Conservation (phyloP, 805 yeast species). For the Scheffersomyces amazonensis region DNA sequence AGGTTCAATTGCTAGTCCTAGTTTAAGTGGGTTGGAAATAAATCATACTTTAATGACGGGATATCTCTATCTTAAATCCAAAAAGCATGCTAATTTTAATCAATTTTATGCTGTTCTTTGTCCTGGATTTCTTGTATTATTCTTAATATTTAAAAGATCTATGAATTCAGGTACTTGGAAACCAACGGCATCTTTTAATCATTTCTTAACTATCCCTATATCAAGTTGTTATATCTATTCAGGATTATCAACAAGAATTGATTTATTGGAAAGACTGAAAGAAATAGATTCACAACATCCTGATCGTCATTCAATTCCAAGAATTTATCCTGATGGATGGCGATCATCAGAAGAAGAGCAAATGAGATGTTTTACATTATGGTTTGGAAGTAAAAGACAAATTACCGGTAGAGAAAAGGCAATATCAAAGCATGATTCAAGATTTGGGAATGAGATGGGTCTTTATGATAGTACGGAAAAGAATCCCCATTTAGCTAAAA, state of each 20-base stretch:
- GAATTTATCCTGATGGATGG: conserved; percentile 83
- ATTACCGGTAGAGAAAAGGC: conserved; percentile 23
- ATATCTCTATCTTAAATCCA: conserved; percentile 61
- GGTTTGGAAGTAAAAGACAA: conserved; percentile 70
- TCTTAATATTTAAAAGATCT: conserved; percentile 47
- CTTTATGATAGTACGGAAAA: conserved; percentile 13
- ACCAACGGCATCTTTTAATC: conserved; percentile 47
- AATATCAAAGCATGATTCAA: conserved; percentile 8
- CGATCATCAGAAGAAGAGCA: conserved; percentile 72
- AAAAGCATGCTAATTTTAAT: conserved; percentile 64
- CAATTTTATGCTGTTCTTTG: conserved; percentile 61
- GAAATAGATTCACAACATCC: conserved; percentile 50
- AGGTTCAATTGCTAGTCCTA: conserved; percentile 49
- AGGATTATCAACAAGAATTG: conserved; percentile 58
- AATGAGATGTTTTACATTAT: conserved; percentile 75
- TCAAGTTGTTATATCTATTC: conserved; percentile 72
- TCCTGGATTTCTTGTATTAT: conserved; percentile 68
- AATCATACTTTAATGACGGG: conserved; percentile 66
- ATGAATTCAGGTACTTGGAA: conserved; percentile 43
- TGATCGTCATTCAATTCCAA: conserved; percentile 59
- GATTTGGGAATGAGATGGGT: neutral
- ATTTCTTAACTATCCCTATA: conserved; percentile 59
- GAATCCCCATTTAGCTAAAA: conserved; percentile 43
- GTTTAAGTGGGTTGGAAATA: conserved; percentile 52
- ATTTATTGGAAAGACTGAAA: conserved; percentile 46